Evolutionary conservation across 208 protist species (phyloP), one percentile per base, ranked within the genome.

Genomic region (Trypanosoma conorhini): DNA sequence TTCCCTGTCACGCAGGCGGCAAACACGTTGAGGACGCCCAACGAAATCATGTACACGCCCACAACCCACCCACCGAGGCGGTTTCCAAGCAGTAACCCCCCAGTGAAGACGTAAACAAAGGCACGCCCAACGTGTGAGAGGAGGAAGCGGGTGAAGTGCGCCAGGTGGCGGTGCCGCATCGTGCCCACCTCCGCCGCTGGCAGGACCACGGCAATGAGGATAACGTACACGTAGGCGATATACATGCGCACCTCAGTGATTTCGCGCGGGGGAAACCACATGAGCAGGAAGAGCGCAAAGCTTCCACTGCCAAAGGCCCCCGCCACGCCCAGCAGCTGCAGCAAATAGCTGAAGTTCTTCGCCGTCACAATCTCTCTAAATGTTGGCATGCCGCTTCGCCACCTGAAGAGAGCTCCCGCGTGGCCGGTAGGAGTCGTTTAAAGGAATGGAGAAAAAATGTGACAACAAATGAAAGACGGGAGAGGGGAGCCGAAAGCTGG

Each of bases 51-150:
- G 56, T 81, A 89, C 7, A 82, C 76, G 12, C 86, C 88, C 0
- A 92, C 74, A 2, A 92, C 44, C 81, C 81, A 91, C 1, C 84
- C 84, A 8, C 77, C 85, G 3, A 86, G 38, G 17, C 78, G 72
- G 19, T 70, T 57, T 10, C 81, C 86, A 7, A 91, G 72, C 0
- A 94, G 67, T 13, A 91, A 62, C 28, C 85, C 81, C 13, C 88
- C 88, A 77, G 92, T 92, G 38, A 94, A 90, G 57, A 94, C 73
- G 73, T 86, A 90, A 24, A 89, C 31, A 70, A 94, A 86, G 26
- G 74, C 86, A 8, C 83, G 83, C 0, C 88, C 88, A 19, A 90
- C 65, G 17, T 78, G 72, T 0, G 80, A 82, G 3, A 79, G 50
- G 10, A 94, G 13, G 57, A 94, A 92, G 7, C 76, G 81, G 3